Conservation (phyloP, 2,329 filamentous ascomycete species). For the Cladophialophora psammophila region DNA sequence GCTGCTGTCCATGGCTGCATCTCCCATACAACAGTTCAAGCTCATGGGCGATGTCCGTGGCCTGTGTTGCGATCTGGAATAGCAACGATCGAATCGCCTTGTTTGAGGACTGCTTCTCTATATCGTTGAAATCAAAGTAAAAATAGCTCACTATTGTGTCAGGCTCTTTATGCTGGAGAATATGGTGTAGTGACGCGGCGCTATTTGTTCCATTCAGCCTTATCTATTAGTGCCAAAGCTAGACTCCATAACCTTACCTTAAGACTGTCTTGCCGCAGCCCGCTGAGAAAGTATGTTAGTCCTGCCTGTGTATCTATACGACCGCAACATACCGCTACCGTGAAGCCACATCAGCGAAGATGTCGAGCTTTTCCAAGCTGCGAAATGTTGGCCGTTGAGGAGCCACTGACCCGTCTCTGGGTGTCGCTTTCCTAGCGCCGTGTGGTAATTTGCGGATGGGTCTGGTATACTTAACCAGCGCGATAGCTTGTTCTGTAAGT, state of each 20-base stretch:
- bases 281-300: too few relatives aligned
- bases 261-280: constrained; percentile 18
- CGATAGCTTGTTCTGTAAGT: too few relatives aligned
- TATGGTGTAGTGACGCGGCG: constrained; percentile 23
- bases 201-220: constrained; percentile 16
- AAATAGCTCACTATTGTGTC: constrained; percentile 30
- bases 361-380: too few relatives aligned
- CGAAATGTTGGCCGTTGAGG: too few relatives aligned
- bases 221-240: not conserved
- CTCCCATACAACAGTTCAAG: constrained; percentile 24
- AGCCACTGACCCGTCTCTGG: too few relatives aligned
- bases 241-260: constrained; percentile 13
- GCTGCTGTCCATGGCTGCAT: not conserved
- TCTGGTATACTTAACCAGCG: too few relatives aligned
- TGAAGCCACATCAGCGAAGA: too few relatives aligned
- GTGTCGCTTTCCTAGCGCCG: too few relatives aligned
- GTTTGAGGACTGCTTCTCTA: constrained; percentile 28
- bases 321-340: too few relatives aligned
- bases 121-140: constrained; percentile 39
- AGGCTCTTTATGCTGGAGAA: constrained; percentile 4
- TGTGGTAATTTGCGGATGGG: too few relatives aligned
- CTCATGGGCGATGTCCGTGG: not conserved
- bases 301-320: too few relatives aligned
- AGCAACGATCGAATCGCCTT: constrained; percentile 32
- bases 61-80: constrained; percentile 24